Percentiles rank a stretch among this genome's conserved stretches.
Conservation (phyloP, 164 flowering plant species). For the Chimonanthus praecox region DNA sequence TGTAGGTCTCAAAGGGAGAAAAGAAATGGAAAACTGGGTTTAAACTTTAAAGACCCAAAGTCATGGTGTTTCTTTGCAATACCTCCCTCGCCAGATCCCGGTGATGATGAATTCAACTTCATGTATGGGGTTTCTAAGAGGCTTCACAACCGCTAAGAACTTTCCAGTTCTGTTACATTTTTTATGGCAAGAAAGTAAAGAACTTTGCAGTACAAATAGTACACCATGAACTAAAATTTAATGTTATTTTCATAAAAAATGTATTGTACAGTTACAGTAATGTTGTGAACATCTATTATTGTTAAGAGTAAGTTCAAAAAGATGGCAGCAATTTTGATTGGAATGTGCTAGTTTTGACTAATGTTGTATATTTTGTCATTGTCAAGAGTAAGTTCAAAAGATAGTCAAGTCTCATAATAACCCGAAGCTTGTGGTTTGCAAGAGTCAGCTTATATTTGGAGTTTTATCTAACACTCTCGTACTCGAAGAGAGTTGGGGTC, state of each 20-base stretch:
- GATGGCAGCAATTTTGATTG: too few species aligned
- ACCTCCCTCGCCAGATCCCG: conserved; percentile 8
- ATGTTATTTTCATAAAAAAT: neutral
- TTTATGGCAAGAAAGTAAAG: neutral
- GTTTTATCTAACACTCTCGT: neutral
- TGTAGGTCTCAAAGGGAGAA: conserved; percentile 1
- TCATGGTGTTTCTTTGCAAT: conserved; percentile 6
- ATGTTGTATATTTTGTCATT: too few species aligned
- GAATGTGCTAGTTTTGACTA: too few species aligned
- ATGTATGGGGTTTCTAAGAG: conserved; percentile 21
- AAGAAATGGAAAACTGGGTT: neutral
- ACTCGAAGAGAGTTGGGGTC: neutral
- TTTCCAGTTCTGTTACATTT: neutral
- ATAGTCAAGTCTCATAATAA: too few species aligned
- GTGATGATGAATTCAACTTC: conserved; percentile 1
- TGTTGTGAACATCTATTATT: neutral
- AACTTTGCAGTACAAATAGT: conserved; percentile 11
- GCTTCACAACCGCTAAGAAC: conserved; percentile 36
- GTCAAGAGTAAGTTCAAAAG: too few species aligned
- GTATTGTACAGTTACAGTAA: neutral
- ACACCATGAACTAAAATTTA: neutral
- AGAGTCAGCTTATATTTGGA: neutral
- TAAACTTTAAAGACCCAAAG: neutral
- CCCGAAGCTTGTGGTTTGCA: too few species aligned
- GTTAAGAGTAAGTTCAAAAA: neutral